Percentiles rank a stretch among this genome's conserved stretches.
phyloP scores from a whole-genome alignment of 176 grass and related monocot species.

The Aegilops sharonensis region DNA sequence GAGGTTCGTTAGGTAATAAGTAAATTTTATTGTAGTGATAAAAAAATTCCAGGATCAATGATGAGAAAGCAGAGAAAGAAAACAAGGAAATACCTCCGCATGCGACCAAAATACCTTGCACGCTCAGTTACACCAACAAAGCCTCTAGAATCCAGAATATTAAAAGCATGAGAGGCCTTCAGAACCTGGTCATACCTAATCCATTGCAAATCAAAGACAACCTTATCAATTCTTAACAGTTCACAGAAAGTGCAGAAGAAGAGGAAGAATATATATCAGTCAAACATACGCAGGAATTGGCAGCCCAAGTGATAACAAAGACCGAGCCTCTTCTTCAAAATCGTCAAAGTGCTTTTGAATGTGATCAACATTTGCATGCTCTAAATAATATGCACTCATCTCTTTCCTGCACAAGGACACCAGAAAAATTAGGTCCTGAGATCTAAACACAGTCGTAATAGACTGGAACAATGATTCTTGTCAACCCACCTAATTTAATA shows the following conservation, averaged over 20 bases:
- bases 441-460: background rate
- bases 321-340: slow-evolving; percentile 85
- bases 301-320: slow-evolving; percentile 63
- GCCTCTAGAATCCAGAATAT: slow-evolving; percentile 94
- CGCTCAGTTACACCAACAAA: slow-evolving; percentile 97
- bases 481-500: background rate
- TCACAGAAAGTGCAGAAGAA: background rate
- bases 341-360: slow-evolving; percentile 90
- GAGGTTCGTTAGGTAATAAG: background rate
- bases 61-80: slow-evolving; percentile 19
- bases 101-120: slow-evolving; percentile 94
- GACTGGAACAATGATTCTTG: background rate
- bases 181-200: slow-evolving; percentile 92
- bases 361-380: slow-evolving; percentile 69
- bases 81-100: slow-evolving; percentile 67
- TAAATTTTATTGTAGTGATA: background rate
- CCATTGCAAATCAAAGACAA: slow-evolving; percentile 47
- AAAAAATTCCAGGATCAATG: background rate
- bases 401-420: slow-evolving; percentile 75
- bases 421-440: slow-evolving; percentile 3
- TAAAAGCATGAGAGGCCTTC: slow-evolving; percentile 99
- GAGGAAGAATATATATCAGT: slow-evolving; percentile 30
- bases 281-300: slow-evolving; percentile 88
- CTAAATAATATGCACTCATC: slow-evolving; percentile 97
- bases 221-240: slow-evolving; percentile 17